phyloP scores from a whole-genome alignment of 139 green algal species.

The Deuterostichococcus epilithicus region DNA sequence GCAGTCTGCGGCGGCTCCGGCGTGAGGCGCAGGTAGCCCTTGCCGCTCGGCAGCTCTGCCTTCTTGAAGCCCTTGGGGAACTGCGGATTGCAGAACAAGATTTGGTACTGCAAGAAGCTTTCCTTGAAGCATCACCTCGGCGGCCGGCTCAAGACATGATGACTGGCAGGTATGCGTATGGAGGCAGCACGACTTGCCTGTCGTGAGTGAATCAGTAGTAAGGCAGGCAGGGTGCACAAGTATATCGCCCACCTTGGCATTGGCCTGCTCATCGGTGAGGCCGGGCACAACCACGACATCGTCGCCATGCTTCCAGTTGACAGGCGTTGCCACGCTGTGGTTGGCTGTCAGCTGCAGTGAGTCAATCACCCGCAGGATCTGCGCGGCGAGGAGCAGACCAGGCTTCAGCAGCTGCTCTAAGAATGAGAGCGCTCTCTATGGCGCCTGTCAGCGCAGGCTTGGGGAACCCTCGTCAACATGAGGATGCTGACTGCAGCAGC shows the following conservation, averaged over 20 bases:
- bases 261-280: conserved; percentile 48
- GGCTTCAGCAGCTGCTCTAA: no score
- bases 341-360: conserved; percentile 63
- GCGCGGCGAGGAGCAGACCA: no score
- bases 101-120: no score
- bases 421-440: no score
- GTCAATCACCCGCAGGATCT: conserved; percentile 66
- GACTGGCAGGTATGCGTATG: neutral
- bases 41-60: conserved; percentile 17
- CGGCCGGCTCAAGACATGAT: neutral
- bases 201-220: no score
- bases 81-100: conserved; percentile 4
- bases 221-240: no score
- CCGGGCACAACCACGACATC: conserved; percentile 52
- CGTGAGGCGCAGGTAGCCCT: conserved; percentile 20
- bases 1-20: conserved; percentile 14
- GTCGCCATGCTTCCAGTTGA: conserved; percentile 55
- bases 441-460: no score
- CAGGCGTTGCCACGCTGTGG: conserved; percentile 54
- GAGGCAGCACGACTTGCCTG: neutral
- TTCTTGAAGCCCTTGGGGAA: conserved; percentile 22
- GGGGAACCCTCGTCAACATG: no score
- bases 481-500: no score
- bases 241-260: conserved; percentile 27
- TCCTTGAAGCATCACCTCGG: neutral